Conservation (phyloP, 2,329 filamentous ascomycete genomes). For the Eutypella sp. region DNA sequence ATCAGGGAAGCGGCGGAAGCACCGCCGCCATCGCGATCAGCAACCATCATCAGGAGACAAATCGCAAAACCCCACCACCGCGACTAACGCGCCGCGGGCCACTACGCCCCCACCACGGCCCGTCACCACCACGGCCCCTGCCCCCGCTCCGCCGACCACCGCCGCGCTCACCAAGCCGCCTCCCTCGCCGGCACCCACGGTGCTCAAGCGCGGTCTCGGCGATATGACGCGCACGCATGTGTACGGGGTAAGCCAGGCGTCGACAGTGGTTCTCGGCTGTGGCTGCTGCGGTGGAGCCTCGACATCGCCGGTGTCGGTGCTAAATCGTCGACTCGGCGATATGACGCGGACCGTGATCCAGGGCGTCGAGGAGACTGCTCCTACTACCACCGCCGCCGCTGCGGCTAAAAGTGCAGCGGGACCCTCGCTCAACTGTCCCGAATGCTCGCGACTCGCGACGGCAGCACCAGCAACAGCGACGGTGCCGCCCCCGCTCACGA, state of each 20-base stretch:
- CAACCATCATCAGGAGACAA: no score
- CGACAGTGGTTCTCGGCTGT: not conserved
- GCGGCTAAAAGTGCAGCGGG: not conserved
- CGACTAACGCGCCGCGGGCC: no score
- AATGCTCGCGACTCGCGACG: not conserved
- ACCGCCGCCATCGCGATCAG: no score
- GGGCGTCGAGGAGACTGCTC: not conserved
- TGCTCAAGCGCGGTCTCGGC: not conserved
- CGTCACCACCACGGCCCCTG: no score
- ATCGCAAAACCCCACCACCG: no score
- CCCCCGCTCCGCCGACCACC: no score
- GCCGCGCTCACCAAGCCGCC: not conserved
- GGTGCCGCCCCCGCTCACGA: no score
- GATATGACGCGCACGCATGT: slow-evolving; percentile 2
- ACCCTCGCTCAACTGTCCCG: not conserved
- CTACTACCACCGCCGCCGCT: not conserved
- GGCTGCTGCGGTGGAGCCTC: no score
- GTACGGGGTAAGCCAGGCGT: not conserved
- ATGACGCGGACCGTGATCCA: not conserved
- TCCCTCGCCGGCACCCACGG: not conserved
- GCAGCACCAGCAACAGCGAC: no score
- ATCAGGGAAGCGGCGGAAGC: no score
- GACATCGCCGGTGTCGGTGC: no score
- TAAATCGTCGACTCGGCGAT: not conserved
- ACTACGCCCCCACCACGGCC: no score